Evolutionary conservation across 2,329 filamentous ascomycete genomes (phyloP).

Genomic region (Rhynchosporium graminicola): DNA sequence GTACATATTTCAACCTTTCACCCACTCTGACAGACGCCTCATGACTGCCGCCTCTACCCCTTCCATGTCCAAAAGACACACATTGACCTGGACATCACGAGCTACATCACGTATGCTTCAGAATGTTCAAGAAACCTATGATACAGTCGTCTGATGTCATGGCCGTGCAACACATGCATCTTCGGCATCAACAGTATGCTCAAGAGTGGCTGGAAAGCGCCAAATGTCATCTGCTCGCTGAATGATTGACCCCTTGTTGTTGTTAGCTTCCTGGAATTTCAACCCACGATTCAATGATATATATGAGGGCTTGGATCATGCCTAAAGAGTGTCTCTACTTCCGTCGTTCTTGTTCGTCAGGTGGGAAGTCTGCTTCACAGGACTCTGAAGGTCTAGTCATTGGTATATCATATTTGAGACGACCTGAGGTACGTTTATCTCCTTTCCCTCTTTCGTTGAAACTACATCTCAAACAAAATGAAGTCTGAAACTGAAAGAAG

Average conservation of each 20-base stretch:
- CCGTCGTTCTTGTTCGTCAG: conserved; percentile 11
- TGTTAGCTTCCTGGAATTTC: conserved; percentile 16
- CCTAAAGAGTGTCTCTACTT: conserved; percentile 15
- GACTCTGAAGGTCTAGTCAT: neutral
- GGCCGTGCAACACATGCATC: neutral
- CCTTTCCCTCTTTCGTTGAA: neutral
- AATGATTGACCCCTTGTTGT: neutral
- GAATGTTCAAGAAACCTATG: neutral
- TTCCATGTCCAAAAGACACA: conserved; percentile 5
- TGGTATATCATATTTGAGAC: conserved; percentile 17
- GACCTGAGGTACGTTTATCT: conserved; percentile 16
- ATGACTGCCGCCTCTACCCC: neutral
- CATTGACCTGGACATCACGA: conserved; percentile 16
- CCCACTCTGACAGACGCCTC: neutral
- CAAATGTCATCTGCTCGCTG: conserved; percentile 15
- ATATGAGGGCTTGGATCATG: conserved; percentile 14
- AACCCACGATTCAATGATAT: conserved; percentile 16
- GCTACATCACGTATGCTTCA: neutral
- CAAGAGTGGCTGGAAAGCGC: neutral
- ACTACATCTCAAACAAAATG: neutral
- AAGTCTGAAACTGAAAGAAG: neutral
- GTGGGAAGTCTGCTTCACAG: neutral
- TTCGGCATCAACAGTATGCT: neutral
- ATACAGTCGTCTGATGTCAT: conserved; percentile 21
- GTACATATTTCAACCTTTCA: neutral